phyloP scores from a whole-genome alignment of 176 grass and related monocot genomes.

The Oryza officinalis region DNA sequence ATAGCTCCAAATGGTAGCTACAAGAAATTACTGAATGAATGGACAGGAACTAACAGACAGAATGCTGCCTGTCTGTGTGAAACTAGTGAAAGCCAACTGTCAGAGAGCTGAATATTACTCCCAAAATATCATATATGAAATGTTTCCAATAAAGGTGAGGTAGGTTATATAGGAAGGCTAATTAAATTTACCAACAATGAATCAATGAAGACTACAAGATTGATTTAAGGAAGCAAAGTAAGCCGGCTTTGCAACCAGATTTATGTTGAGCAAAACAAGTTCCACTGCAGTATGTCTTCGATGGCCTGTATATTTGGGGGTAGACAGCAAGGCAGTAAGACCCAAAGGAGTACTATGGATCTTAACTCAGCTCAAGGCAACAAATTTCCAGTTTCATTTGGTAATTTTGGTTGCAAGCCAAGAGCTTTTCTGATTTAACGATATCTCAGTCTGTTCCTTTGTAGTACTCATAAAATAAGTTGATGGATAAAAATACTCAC shows the following conservation, averaged over 20 bases:
- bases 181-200: background rate
- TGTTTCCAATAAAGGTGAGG: background rate
- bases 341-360: background rate
- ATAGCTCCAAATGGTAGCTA: slow-evolving; percentile 10
- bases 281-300: slow-evolving; percentile 2
- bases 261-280: background rate
- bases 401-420: background rate
- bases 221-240: background rate
- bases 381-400: background rate
- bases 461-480: slow-evolving; percentile 8
- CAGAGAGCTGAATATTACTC: slow-evolving; percentile 9
- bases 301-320: background rate
- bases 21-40: slow-evolving; percentile 26
- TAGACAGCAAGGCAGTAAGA: background rate
- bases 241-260: background rate
- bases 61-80: background rate
- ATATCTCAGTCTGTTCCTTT: background rate
- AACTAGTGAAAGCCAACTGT: background rate
- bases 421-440: background rate
- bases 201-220: background rate
- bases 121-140: slow-evolving; percentile 7
- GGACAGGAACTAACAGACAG: slow-evolving; percentile 10
- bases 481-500: slow-evolving; percentile 9
- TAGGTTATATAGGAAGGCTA: background rate
- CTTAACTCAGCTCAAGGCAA: background rate